Base-by-base conservation (phyloP, 345 rosid genomes). In the Heritiera fomes region DNA sequence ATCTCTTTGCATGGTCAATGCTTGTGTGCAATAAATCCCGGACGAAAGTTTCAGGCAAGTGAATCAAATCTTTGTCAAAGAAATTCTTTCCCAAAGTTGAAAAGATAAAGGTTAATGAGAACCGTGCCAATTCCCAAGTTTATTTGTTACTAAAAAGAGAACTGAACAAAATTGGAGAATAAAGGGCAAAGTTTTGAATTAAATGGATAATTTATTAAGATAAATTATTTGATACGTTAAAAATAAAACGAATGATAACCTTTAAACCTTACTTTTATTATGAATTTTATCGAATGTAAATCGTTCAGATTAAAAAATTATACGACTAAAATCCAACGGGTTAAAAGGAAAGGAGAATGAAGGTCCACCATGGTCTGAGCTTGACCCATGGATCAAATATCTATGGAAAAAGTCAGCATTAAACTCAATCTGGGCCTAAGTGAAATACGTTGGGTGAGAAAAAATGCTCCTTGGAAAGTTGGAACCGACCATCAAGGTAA, bases 81-180 rank as follows among this genome's bases (percentile, higher is more conserved):
- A 62, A 62, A 62, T 62, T 32, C 41, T 62, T 61, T 66, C 47
- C 40, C 71, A 40, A 40, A 66, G 49, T 66, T 66, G 23, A 3
- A 65, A 28, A 13, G 38, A 34, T 1, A 34, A 12, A 62, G 66
- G 41, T 12, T 4, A 12, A 8, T 30, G 15, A 2, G 10, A 18
- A 56, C 8, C 5, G 32, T 12, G 32, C 12, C 8, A 59, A 30
- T 20, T 59, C 28, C 32, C 13, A 20, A 20, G 12, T 20, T 20
- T 20, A 20, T 59, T 20, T 20, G 12, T 20, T 8, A 59, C 13
- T 20, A 11, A 59, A 59, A 59, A 0, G 11, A 20, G 63, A 20
- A 59, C 13, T 9, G 63, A 32, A 59, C 0, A 7, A 59, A 2
- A 8, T 20, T 9, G 5, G 5, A 11, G 32, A 59, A 59, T 20